Evolutionary conservation across 495 filamentous ascomycete genomes (phyloP).

Genomic region (Aspergillus baeticus): DNA sequence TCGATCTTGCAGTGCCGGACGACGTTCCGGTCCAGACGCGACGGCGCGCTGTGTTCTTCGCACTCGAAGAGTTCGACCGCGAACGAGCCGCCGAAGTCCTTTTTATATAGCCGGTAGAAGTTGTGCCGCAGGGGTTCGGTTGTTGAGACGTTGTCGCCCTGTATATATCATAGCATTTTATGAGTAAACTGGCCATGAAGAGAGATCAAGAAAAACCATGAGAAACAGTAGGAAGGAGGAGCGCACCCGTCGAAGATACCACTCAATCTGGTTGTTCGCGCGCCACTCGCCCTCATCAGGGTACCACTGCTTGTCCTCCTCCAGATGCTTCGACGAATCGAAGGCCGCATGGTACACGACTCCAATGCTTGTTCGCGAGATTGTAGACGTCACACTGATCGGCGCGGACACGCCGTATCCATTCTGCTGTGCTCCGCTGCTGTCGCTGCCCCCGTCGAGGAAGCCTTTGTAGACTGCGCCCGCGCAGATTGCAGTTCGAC

Average conservation of each 20-base stretch:
- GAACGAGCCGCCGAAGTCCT: constrained; percentile 1
- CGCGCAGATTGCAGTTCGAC: constrained; percentile 5
- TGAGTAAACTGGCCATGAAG: neutral
- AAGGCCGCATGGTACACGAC: neutral
- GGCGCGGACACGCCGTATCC: neutral
- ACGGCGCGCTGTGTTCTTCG: neutral
- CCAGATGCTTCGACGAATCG: neutral
- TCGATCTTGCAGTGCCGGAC: neutral
- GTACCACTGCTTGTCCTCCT: constrained; percentile 6
- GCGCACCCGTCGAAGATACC: constrained; percentile 3
- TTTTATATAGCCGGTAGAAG: constrained; percentile 1
- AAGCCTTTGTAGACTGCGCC: constrained; percentile 10
- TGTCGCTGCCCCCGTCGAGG: constrained; percentile 2
- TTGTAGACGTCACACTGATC: constrained; percentile 6
- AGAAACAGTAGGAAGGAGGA: neutral
- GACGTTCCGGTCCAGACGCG: neutral
- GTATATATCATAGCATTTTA: neutral
- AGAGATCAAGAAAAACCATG: too few relatives aligned
- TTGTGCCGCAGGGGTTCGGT: neutral
- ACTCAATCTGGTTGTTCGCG: constrained; percentile 7
- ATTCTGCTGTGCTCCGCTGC: neutral
- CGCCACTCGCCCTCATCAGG: constrained; percentile 1
- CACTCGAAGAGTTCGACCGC: neutral
- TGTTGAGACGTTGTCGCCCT: constrained; percentile 8
- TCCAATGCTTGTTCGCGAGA: constrained; percentile 5